Evolutionary conservation across 495 filamentous ascomycete genomes (phyloP), one percentile per base, ranked within the genome.

Genomic region (Apodospora peruviana): DNA sequence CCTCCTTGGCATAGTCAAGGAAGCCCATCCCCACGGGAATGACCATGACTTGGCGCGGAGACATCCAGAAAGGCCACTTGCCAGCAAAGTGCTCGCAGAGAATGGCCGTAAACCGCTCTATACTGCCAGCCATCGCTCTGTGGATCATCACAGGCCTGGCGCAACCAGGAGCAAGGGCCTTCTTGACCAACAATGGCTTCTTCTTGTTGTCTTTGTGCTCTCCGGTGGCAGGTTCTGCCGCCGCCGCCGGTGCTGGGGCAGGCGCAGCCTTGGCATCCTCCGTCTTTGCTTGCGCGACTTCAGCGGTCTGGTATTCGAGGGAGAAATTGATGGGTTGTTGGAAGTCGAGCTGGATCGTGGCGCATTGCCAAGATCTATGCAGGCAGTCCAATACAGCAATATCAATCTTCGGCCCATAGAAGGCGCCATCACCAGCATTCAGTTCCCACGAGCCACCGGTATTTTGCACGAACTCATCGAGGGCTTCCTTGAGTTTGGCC

Each of bases 11-110:
- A 61, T 97, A 98, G 53, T 89, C 87, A 57, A 89, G 85, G 52
- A 84, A 81, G 25, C 80, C 78, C 17, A 85, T 86, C 77, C 91
- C 91, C 52, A 98, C 91, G 2, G 93, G 94, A 7, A 97, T 83
- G 46, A 97, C 82, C 51, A 97, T 72, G 40, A 97, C 80, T 71
- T 98, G 93, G 17, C 91, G 83, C 21, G 93, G 93, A 53, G 84
- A 91, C 49, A 98, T 69, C 93, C 93, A 98, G 78, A 96, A 95
- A 0, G 93, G 93, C 91, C 91, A 97, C 70, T 95, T 96, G 53
- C 93, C 93, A 35, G 75, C 93, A 61, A 96, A 98, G 65, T 97
- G 93, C 72, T 98, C 93, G 20, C 77, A 90, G 47, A 96, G 71
- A 53, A 98, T 95, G 46, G 85, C 93, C 50, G 94, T 85, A 72